Conservation (phyloP, 345 rosid genomes). For the Salix purpurea region DNA sequence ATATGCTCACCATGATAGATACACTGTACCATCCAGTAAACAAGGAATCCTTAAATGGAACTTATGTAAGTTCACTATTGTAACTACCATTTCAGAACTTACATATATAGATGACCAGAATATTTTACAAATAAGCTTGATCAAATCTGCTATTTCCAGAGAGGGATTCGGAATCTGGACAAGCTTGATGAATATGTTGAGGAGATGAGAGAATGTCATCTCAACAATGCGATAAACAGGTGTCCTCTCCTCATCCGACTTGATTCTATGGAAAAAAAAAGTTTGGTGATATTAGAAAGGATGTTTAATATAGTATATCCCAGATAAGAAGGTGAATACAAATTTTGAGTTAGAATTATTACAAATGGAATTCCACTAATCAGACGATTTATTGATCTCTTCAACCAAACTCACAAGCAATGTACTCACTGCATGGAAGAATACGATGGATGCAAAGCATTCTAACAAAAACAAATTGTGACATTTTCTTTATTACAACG, state of each 20-base stretch:
- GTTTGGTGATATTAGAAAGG: neutral
- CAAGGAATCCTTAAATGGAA: neutral
- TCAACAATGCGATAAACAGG: constrained; percentile 81
- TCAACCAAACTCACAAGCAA: neutral
- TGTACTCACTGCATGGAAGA: neutral
- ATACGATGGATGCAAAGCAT: neutral
- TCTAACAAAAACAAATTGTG: neutral
- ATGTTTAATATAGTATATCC: neutral
- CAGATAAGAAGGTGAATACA: neutral
- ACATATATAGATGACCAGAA: constrained; percentile 98
- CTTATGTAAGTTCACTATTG: neutral
- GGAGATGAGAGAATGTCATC: constrained; percentile 79
- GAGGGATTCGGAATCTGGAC: constrained; percentile 78
- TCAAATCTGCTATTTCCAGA: constrained; percentile 79
- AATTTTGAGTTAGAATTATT: neutral
- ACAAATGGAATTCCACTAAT: neutral
- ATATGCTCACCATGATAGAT: neutral
- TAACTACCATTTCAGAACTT: constrained; percentile 29
- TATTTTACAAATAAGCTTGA: constrained; percentile 95
- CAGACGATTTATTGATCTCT: neutral
- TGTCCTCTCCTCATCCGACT: constrained; percentile 93
- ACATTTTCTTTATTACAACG: too few relatives aligned
- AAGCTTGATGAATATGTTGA: constrained; percentile 73
- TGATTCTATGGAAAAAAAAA: constrained; percentile 56
- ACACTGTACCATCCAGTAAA: neutral